These are phyloP conservation scores for Marasmius sp. DNA, from an alignment of 1,284 basidiomycete species.

Conservation along the genomic window DNA sequence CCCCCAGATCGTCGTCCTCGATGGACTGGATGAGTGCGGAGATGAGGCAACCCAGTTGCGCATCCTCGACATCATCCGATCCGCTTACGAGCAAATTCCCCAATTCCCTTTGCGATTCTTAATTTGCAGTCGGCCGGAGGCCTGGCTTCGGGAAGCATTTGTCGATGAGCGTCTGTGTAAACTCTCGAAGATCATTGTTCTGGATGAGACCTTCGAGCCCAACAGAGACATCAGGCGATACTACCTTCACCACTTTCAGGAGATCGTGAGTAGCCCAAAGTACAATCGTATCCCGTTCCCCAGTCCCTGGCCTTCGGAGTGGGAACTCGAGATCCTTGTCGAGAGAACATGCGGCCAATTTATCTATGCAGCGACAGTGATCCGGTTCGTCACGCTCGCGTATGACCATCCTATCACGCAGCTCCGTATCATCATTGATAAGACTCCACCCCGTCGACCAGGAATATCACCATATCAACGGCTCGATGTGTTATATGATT, in stretches of 20 bases:
- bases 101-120: conserved; percentile 15
- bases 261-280: neutral
- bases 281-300: neutral
- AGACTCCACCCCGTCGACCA: too few species aligned
- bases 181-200: neutral
- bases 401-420: neutral
- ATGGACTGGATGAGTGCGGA: conserved; percentile 20
- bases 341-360: conserved; percentile 8
- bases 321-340: conserved; percentile 1
- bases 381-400: conserved; percentile 5
- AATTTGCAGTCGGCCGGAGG: conserved; percentile 19
- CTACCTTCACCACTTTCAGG: neutral
- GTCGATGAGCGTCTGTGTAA: neutral
- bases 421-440: too few species aligned
- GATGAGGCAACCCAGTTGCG: neutral
- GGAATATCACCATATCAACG: too few species aligned
- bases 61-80: neutral
- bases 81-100: neutral
- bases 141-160: conserved; percentile 14
- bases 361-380: conserved; percentile 11
- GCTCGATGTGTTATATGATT: too few species aligned
- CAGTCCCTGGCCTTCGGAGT: conserved; percentile 6
- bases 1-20: conserved; percentile 10
- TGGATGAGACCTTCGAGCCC: neutral
- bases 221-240: neutral